Percentiles rank a stretch among this genome's conserved stretches.
Evolutionary conservation across 257 asterid genomes (phyloP).

Genomic region (Solanum bulbocastanum): DNA sequence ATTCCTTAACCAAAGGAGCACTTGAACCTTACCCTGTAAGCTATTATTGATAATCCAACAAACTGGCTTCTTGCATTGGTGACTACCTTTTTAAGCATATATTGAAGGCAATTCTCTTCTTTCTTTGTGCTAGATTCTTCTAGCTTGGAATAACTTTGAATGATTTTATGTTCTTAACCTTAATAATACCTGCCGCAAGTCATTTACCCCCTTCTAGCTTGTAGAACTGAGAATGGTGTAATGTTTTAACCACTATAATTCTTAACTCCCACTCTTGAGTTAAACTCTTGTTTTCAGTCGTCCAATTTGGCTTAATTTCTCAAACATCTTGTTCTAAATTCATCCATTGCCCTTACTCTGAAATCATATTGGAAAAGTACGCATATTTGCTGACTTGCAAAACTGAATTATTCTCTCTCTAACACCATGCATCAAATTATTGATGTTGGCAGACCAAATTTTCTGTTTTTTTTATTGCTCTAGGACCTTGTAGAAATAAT

Average conservation of each 20-base stretch:
- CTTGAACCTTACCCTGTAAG: neutral
- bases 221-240: neutral
- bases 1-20: neutral
- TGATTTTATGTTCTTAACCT: neutral
- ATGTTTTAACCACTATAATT: neutral
- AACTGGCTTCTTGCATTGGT: neutral
- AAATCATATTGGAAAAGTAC: neutral
- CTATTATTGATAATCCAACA: neutral
- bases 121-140: neutral
- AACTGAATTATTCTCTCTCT: neutral
- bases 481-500: neutral
- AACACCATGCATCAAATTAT: neutral
- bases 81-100: neutral
- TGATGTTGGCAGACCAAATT: neutral
- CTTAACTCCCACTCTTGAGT: neutral
- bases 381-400: neutral
- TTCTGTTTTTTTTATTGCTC: neutral
- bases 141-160: neutral
- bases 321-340: neutral
- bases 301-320: neutral
- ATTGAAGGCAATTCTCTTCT: neutral
- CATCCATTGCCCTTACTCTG: neutral
- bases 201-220: neutral
- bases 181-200: neutral
- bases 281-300: neutral